A percentile compares a stretch with the other conserved stretches of the same genome.
phyloP scores from a whole-genome alignment of 2,329 filamentous ascomycete species.

The Coleophoma crateriformis region DNA sequence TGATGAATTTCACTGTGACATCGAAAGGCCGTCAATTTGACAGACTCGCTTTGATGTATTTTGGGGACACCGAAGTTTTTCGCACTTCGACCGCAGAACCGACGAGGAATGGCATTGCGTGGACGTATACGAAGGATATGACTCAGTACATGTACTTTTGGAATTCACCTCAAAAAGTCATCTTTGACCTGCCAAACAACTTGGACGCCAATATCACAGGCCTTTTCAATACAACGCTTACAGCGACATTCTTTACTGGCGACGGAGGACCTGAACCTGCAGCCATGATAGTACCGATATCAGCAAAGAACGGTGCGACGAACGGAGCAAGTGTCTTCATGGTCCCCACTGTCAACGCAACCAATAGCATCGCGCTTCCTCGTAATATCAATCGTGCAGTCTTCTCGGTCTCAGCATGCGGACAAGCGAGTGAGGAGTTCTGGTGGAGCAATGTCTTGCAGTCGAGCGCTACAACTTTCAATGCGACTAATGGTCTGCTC shows the following conservation, averaged over 20 bases:
- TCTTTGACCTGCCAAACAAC: conserved; percentile 75
- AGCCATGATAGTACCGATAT: conserved; percentile 64
- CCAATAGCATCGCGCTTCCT: conserved; percentile 56
- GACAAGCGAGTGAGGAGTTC: conserved; percentile 73
- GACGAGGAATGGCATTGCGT: conserved; percentile 62
- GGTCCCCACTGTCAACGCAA: conserved; percentile 57
- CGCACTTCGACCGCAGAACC: conserved; percentile 80
- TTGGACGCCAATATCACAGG: conserved; percentile 68
- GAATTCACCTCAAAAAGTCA: conserved; percentile 63
- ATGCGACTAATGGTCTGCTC: conserved; percentile 46
- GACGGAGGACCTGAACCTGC: conserved; percentile 41
- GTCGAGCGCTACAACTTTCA: conserved; percentile 54
- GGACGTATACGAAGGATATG: conserved; percentile 77
- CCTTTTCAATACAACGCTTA: conserved; percentile 67
- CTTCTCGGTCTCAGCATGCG: conserved; percentile 71
- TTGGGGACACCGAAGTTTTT: conserved; percentile 76
- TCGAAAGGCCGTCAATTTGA: conserved; percentile 72
- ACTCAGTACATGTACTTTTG: conserved; percentile 65
- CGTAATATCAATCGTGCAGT: conserved; percentile 63
- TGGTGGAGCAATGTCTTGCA: conserved; percentile 78
- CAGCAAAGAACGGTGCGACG: conserved; percentile 41
- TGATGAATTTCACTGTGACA: conserved; percentile 70
- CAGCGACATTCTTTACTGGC: conserved; percentile 62
- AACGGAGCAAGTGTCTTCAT: conserved; percentile 61
- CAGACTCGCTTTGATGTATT: conserved; percentile 68